Evolutionary conservation across 2,329 filamentous ascomycete species (phyloP), one percentile per base, ranked within the genome.

Genomic region (Chaetomium sp.): DNA sequence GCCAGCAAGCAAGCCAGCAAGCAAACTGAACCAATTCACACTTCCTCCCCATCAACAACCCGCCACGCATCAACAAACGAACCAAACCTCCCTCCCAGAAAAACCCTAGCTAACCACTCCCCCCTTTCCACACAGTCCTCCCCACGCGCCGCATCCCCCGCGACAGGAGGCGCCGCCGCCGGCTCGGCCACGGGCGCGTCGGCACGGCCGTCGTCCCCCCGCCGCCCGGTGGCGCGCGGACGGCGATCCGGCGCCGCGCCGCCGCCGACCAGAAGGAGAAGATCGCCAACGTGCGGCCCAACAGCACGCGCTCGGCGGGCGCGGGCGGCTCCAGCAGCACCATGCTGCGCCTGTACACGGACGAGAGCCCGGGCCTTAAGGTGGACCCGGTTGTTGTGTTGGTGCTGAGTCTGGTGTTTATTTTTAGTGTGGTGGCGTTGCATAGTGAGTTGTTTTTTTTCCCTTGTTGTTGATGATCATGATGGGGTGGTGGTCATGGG

Each of bases 211-310:
- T 90, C 91, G 33, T 97, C 94, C 93, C 94, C 67, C 89, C 92
- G 74, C 90, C 93, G 69, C 95, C 95, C 29, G 95, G 95, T 70
- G 95, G 95, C 73, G 93, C 95, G 74, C 93, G 95, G 78, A 96
- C 94, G 71, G 94, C 93, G 68, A 96, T 99, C 81, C 89, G 95
- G 79, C 90, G 95, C 78, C 92, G 95, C 77, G 94, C 95, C 51
- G 95, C 95, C 33, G 94, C 94, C 74, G 95, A 98, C 78, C 91
- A 97, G 82, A 97, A 97, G 80, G 95, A 98, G 81, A 95, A 96
- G 81, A 87, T 94, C 73, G 93, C 94, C 75, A 99, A 96, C 90
- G 90, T 87, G 70, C 86, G 95, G 72, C 95, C 95, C 58, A 91
- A 89, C 78, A 96, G 91, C 82, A 99, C 95, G 71, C 87, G 95